phyloP scores from a whole-genome alignment of 2,329 filamentous ascomycete species.

The Microdochium nivale region DNA sequence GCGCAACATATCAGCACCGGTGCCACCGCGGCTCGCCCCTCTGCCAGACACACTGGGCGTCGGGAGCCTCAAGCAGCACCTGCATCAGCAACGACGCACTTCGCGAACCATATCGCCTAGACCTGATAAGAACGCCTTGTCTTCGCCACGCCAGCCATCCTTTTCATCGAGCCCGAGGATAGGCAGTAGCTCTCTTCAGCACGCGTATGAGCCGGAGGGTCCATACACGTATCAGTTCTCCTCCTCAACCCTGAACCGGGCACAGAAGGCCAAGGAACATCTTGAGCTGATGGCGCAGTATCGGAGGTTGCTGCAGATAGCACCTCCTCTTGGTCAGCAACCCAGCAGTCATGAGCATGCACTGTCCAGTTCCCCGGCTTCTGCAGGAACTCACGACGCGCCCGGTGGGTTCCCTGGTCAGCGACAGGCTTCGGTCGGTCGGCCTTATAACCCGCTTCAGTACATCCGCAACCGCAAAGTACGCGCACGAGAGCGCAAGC shows the following conservation, averaged over 20 bases:
- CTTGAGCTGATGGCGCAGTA: constrained; percentile 84
- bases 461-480: constrained; percentile 86
- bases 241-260: constrained; percentile 69
- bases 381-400: constrained; percentile 22
- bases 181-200: constrained; percentile 36
- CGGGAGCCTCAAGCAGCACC: constrained; percentile 56
- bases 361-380: constrained; percentile 26
- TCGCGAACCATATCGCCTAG: constrained; percentile 55
- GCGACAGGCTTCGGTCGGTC: constrained; percentile 40
- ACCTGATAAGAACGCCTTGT: constrained; percentile 30
- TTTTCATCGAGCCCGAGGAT: constrained; percentile 10
- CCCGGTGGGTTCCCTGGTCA: constrained; percentile 20
- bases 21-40: constrained; percentile 41
- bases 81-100: constrained; percentile 61
- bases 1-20: constrained; percentile 43
- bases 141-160: not conserved
- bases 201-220: constrained; percentile 37
- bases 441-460: constrained; percentile 78
- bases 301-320: constrained; percentile 64
- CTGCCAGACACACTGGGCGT: constrained; percentile 43
- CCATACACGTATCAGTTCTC: constrained; percentile 61
- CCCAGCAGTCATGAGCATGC: not conserved
- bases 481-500: constrained; percentile 66
- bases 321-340: constrained; percentile 60
- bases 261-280: constrained; percentile 75